These are phyloP conservation scores for Heterobasidion occidentale DNA, from an alignment of 1,284 basidiomycete genomes.

Conservation along the genomic window DNA sequence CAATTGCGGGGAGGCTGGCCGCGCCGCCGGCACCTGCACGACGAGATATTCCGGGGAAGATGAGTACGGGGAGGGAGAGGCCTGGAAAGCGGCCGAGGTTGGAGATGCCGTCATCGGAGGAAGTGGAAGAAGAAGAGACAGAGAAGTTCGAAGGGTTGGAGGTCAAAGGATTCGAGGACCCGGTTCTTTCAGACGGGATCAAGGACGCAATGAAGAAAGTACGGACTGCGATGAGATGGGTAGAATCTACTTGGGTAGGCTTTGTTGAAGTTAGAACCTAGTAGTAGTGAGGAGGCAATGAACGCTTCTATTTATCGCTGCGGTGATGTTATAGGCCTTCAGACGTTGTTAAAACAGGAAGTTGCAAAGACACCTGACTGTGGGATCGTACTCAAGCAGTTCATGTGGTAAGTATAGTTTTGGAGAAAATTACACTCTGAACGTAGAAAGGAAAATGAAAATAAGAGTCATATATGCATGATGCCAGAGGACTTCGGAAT, in stretches of 20 bases:
- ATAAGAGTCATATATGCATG: too few species aligned
- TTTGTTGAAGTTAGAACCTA: conserved; percentile 5
- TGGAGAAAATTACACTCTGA: too few species aligned
- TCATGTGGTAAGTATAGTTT: too few species aligned
- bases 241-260: conserved; percentile 30
- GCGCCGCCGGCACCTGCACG: conserved; percentile 6
- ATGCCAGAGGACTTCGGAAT: too few species aligned
- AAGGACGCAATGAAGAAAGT: conserved; percentile 24
- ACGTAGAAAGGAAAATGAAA: too few species aligned
- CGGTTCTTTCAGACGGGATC: conserved; percentile 25
- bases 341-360: too few species aligned
- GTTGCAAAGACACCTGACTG: too few species aligned
- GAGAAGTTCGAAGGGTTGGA: conserved; percentile 11
- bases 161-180: conserved; percentile 42
- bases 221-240: conserved; percentile 29
- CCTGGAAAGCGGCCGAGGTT: conserved; percentile 18
- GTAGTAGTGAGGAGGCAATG: too few species aligned
- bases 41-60: conserved; percentile 16
- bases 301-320: too few species aligned
- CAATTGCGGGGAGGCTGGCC: conserved; percentile 30
- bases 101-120: conserved; percentile 17
- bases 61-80: conserved; percentile 19
- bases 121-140: conserved; percentile 10
- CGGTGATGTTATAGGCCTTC: too few species aligned
- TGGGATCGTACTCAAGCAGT: too few species aligned